These are phyloP conservation scores for Tetraselmis chui DNA, from an alignment of 139 green algal species.

Conservation along the genomic window DNA sequence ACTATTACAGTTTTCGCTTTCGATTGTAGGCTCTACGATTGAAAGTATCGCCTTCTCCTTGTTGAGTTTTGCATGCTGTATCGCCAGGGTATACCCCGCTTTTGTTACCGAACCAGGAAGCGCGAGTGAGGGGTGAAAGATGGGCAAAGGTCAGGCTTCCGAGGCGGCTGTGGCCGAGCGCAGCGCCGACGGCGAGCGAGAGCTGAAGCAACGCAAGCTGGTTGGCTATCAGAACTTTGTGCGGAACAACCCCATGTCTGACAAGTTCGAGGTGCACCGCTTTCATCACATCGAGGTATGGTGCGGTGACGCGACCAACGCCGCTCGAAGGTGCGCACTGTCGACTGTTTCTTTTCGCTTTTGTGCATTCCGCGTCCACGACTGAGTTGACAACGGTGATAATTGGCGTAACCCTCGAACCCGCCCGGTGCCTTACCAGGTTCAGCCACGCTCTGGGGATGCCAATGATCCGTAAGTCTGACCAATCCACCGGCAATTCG, in stretches of 20 bases:
- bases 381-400: too few species aligned
- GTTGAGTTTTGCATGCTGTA: too few species aligned
- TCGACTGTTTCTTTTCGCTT: too few species aligned
- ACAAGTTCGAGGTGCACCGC: conserved; percentile 32
- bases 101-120: too few species aligned
- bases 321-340: neutral
- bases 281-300: conserved; percentile 97
- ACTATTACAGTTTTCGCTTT: too few species aligned
- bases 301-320: conserved; percentile 80
- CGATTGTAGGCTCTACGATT: too few species aligned
- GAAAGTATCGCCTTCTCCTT: too few species aligned
- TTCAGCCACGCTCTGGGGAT: conserved; percentile 91
- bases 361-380: too few species aligned
- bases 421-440: too few species aligned
- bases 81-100: too few species aligned
- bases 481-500: conserved; percentile 81
- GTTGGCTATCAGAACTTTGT: conserved; percentile 53
- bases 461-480: conserved; percentile 75
- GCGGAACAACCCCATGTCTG: conserved; percentile 26
- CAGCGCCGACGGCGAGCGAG: neutral
- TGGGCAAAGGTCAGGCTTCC: neutral
- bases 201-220: conserved; percentile 16
- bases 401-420: neutral
- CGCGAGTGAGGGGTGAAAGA: too few species aligned
- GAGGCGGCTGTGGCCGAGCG: neutral